phyloP scores from a whole-genome alignment of 2,329 filamentous ascomycete species.

The Plenodomus tracheiphilus region DNA sequence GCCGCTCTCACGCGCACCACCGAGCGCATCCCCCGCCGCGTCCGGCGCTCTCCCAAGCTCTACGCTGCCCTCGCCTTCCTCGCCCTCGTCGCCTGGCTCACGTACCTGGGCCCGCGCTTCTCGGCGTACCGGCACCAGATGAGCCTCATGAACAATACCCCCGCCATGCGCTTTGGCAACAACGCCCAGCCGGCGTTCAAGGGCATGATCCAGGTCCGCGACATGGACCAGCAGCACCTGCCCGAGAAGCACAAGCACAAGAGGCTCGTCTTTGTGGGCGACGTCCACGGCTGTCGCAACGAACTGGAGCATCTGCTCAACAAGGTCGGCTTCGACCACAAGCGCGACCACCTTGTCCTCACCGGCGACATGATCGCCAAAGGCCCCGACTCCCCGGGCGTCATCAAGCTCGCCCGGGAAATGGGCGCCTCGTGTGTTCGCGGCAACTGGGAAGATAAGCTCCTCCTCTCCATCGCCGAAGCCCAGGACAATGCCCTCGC shows the following conservation, averaged over 20 bases:
- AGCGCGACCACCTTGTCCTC: conserved; percentile 54
- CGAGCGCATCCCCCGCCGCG: conserved; percentile 37
- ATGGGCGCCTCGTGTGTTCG: conserved; percentile 79
- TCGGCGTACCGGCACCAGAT: conserved; percentile 39
- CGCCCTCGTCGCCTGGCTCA: conserved; percentile 42
- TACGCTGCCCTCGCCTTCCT: conserved; percentile 33
- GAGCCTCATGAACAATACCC: conserved; percentile 37
- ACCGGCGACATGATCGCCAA: conserved; percentile 66
- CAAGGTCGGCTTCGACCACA: conserved; percentile 65
- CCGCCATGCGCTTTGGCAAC: conserved; percentile 46
- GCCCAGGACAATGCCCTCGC: conserved; percentile 25
- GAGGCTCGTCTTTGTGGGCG: conserved; percentile 80
- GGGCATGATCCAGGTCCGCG: conserved; percentile 55
- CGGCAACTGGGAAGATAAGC: conserved; percentile 88
- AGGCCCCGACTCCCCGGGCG: conserved; percentile 75
- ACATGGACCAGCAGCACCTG: conserved; percentile 52
- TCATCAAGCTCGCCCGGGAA: conserved; percentile 74
- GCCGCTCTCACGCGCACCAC: conserved; percentile 26
- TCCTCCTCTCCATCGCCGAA: conserved; percentile 68
- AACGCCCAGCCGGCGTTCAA: conserved; percentile 55
- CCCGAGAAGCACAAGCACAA: conserved; percentile 55
- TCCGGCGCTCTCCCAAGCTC: conserved; percentile 42
- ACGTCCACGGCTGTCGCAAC: conserved; percentile 85
- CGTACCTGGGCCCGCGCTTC: conserved; percentile 43
- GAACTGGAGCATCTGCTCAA: conserved; percentile 65